A percentile compares a stretch with the other conserved stretches of the same genome.
These are phyloP conservation scores for Triticum urartu DNA, from an alignment of 176 grass and related monocot genomes.

Conservation along the genomic window DNA sequence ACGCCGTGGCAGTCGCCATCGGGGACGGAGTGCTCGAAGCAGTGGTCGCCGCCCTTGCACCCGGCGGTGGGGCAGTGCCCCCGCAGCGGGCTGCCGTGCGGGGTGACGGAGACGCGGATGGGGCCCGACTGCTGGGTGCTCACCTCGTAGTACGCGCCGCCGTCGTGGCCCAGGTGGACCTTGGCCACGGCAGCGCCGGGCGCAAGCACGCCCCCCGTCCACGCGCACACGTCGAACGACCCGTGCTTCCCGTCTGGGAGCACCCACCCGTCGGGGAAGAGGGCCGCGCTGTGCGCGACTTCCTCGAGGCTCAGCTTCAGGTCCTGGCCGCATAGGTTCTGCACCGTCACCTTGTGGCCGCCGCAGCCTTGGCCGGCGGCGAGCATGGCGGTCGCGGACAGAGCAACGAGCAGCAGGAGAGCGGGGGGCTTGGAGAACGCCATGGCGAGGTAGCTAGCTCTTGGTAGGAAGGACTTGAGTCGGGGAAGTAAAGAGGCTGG, in stretches of 20 bases:
- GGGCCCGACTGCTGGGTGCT: neutral
- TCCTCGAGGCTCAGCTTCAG: neutral
- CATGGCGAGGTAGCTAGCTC: neutral
- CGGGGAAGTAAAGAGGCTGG: neutral
- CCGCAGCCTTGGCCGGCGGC: neutral
- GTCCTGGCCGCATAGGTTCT: constrained; percentile 39
- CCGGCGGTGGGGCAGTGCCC: constrained; percentile 29
- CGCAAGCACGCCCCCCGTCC: constrained; percentile 18
- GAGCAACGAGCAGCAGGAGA: neutral
- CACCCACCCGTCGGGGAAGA: neutral
- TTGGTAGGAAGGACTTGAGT: too few species aligned
- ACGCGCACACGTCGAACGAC: constrained; percentile 27
- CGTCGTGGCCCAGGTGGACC: constrained; percentile 41
- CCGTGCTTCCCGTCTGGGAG: constrained; percentile 24
- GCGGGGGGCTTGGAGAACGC: neutral
- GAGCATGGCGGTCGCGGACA: neutral
- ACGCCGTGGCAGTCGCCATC: constrained; percentile 31
- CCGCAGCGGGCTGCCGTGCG: neutral
- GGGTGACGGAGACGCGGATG: neutral
- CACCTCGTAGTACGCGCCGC: constrained; percentile 42
- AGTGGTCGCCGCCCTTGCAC: neutral
- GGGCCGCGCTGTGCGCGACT: neutral
- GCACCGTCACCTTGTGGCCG: constrained; percentile 36
- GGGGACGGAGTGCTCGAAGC: constrained; percentile 1
- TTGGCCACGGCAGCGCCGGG: neutral